Evolutionary conservation across 2,329 filamentous ascomycete genomes (phyloP).

Genomic region (Aspergillus sp.): DNA sequence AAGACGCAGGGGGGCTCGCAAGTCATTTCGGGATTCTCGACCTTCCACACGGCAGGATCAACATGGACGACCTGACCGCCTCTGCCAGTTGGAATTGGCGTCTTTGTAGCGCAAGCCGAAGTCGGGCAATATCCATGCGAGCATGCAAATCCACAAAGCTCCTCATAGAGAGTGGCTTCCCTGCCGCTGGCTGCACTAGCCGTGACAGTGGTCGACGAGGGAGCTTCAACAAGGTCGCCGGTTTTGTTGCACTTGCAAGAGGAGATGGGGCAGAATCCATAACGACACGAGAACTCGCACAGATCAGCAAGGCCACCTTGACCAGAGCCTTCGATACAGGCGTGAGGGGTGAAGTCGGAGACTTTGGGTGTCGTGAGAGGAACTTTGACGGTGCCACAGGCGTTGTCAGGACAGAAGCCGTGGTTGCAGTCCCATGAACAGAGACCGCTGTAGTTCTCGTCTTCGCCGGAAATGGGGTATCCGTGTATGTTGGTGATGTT

Average conservation of each 20-base stretch:
- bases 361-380: background rate
- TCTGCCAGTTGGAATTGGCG: background rate
- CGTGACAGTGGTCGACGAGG: background rate
- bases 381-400: background rate
- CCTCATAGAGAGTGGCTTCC: background rate
- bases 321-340: conserved; percentile 3
- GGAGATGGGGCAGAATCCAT: background rate
- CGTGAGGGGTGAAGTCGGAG: background rate
- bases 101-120: background rate
- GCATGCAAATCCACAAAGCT: conserved; percentile 1
- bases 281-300: conserved; percentile 5
- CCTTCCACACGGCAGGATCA: background rate
- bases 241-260: background rate
- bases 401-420: conserved; percentile 7
- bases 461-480: conserved; percentile 11
- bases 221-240: background rate
- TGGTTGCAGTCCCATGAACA: conserved; percentile 11
- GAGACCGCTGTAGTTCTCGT: conserved; percentile 10
- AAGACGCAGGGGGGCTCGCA: background rate
- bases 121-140: conserved; percentile 1
- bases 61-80: background rate
- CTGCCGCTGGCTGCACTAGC: too few relatives aligned
- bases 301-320: conserved; percentile 6
- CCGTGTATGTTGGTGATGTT: conserved; percentile 6
- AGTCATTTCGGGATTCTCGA: background rate